A percentile compares a stretch with the other conserved stretches of the same genome.
Evolutionary conservation across 805 yeast species (phyloP).

Genomic region (Starmerella sirachaensis): DNA sequence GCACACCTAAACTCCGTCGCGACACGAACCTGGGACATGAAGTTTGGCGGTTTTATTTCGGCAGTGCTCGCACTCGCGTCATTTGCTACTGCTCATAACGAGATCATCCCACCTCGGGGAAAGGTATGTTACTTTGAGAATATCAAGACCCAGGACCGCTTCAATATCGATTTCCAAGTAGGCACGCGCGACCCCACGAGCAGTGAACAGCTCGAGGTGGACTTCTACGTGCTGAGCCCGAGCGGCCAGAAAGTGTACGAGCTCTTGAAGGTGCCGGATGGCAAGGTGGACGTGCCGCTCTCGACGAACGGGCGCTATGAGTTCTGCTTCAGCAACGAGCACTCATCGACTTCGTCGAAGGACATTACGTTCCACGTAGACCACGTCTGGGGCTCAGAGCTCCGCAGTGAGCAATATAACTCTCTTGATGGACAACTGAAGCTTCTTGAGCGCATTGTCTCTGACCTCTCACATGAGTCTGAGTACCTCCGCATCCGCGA

Average conservation of each 20-base stretch:
- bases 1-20: slow-evolving; percentile 1
- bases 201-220: slow-evolving; percentile 33
- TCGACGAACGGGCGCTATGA: slow-evolving; percentile 58
- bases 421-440: slow-evolving; percentile 75
- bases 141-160: slow-evolving; percentile 69
- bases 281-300: slow-evolving; percentile 61
- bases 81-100: slow-evolving; percentile 53
- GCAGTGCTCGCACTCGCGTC: slow-evolving; percentile 11
- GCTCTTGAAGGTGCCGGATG: slow-evolving; percentile 54
- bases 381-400: slow-evolving; percentile 60
- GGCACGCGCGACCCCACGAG: slow-evolving; percentile 61
- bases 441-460: slow-evolving; percentile 59
- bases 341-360: slow-evolving; percentile 55
- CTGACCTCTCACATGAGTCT: slow-evolving; percentile 80
- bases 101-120: slow-evolving; percentile 68
- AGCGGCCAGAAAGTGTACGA: slow-evolving; percentile 37
- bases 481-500: slow-evolving; percentile 90
- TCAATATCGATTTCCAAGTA: slow-evolving; percentile 82
- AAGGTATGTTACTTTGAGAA: slow-evolving; percentile 80
- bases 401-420: slow-evolving; percentile 70
- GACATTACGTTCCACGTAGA: slow-evolving; percentile 93
- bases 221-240: slow-evolving; percentile 50
- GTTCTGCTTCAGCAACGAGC: slow-evolving; percentile 88
- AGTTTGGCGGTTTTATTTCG: slow-evolving; percentile 8
- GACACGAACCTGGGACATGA: slow-evolving; percentile 10